A percentile compares a stretch with the other conserved stretches of the same genome.
These are phyloP conservation scores for Aureobasidium mangrovei DNA, from an alignment of 2,329 filamentous ascomycete genomes.

Conservation along the genomic window DNA sequence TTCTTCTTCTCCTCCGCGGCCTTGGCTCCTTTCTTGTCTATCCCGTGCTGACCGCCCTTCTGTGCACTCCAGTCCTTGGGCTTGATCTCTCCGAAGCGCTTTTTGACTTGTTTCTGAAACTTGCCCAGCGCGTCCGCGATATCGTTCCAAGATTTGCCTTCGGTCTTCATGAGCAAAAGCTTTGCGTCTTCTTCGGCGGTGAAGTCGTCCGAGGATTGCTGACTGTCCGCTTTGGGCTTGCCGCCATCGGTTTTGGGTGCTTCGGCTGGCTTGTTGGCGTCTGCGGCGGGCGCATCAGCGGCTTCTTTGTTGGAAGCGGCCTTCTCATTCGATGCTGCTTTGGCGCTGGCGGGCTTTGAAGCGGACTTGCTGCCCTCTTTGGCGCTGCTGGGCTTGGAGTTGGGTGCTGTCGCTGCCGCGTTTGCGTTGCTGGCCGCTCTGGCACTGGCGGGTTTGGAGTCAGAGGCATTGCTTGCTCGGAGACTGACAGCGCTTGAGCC, in stretches of 20 bases:
- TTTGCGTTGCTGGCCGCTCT: neutral
- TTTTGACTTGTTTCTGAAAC: conserved; percentile 13
- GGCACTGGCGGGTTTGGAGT: neutral
- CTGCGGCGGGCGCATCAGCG: neutral
- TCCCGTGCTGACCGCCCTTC: neutral
- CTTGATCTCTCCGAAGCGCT: conserved; percentile 31
- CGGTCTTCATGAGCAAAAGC: conserved; percentile 30
- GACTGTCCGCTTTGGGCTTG: neutral
- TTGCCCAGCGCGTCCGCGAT: conserved; percentile 25
- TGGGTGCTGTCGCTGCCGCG: neutral
- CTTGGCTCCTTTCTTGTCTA: conserved; percentile 10
- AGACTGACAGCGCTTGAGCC: neutral
- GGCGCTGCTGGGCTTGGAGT: neutral
- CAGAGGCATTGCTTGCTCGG: neutral
- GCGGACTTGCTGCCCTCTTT: neutral
- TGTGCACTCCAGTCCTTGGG: conserved; percentile 14
- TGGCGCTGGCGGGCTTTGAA: neutral
- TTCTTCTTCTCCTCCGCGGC: conserved; percentile 15
- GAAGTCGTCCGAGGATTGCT: conserved; percentile 18
- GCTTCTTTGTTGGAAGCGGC: neutral
- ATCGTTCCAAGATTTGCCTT: conserved; percentile 24
- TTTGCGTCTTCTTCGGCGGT: conserved; percentile 34
- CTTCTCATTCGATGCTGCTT: neutral
- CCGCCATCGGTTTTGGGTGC: neutral
- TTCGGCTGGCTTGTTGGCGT: conserved; percentile 3